Percentiles rank a stretch among this genome's conserved stretches.
Conservation (phyloP, 148 eudicot species). For the Amaranthus palmeri region DNA sequence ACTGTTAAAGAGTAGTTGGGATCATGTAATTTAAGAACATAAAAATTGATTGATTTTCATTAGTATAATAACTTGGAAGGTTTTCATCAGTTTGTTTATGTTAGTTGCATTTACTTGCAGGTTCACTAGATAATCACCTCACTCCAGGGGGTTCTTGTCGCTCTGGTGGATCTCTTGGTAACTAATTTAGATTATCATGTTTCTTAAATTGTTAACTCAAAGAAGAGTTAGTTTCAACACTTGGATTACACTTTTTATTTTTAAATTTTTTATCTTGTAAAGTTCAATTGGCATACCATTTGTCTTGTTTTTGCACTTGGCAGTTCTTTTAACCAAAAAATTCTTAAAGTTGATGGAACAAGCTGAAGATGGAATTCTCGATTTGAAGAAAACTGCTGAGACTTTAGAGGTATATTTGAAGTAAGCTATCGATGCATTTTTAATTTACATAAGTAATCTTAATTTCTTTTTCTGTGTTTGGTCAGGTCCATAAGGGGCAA, state of each 20-base stretch:
- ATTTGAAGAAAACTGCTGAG: slow-evolving; percentile 88
- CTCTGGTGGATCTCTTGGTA: slow-evolving; percentile 93
- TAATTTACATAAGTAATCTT: background rate
- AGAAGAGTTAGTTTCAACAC: background rate
- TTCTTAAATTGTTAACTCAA: background rate
- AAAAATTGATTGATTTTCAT: background rate
- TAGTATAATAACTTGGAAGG: background rate
- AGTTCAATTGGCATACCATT: slow-evolving; percentile 5
- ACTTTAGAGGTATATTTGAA: slow-evolving; percentile 65
- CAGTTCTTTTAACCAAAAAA: slow-evolving; percentile 90
- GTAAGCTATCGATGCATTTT: background rate
- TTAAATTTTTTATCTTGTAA: background rate
- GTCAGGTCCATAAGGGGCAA: slow-evolving; percentile 93
- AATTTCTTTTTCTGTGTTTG: slow-evolving; percentile 15
- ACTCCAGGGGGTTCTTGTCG: slow-evolving; percentile 86
- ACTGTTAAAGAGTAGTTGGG: background rate
- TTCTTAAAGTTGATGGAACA: slow-evolving; percentile 84
- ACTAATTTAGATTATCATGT: background rate
- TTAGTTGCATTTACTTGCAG: slow-evolving; percentile 39
- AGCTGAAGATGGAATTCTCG: slow-evolving; percentile 96
- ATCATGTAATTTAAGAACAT: background rate
- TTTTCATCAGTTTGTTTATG: background rate
- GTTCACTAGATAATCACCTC: slow-evolving; percentile 75
- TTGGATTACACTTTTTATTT: too few species aligned
- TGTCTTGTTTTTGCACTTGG: background rate